Evolutionary conservation across 2,329 filamentous ascomycete genomes (phyloP).

Genomic region (Intubia oerlemansii): DNA sequence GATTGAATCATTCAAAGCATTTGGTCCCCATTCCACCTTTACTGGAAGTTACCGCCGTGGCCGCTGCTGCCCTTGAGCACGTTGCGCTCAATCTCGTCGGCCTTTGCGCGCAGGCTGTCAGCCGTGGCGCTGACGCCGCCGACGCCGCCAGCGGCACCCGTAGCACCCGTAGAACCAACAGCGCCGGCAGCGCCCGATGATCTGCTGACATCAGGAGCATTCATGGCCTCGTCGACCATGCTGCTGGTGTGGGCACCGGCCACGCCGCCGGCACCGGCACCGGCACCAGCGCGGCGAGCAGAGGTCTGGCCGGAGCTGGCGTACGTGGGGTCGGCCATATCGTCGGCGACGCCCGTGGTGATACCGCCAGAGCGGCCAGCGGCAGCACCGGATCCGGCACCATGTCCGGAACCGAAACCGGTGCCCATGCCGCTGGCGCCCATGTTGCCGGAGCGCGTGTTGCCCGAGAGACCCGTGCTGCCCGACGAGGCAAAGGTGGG

Average conservation of each 20-base stretch:
- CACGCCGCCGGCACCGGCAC: not conserved
- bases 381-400: conserved; percentile 9
- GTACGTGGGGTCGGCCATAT: conserved; percentile 4
- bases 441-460: too few species aligned
- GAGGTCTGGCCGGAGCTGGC: not conserved
- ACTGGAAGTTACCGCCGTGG: not conserved
- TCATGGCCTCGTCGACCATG: not conserved
- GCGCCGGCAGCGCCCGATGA: not conserved
- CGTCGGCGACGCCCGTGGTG: not conserved
- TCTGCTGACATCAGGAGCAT: not conserved
- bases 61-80: conserved; percentile 10
- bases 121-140: not conserved
- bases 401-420: not conserved
- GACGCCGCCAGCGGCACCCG: not conserved
- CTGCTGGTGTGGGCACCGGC: not conserved
- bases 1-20: too few species aligned
- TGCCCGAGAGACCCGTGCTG: too few species aligned
- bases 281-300: not conserved
- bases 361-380: too few species aligned
- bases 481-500: too few species aligned
- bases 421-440: too few species aligned
- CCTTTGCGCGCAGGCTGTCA: too few species aligned
- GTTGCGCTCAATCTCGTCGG: too few species aligned
- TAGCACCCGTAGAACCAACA: not conserved
- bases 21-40: not conserved